phyloP scores from a whole-genome alignment of 2,329 filamentous ascomycete genomes.

The Aspergillus carbonarius region DNA sequence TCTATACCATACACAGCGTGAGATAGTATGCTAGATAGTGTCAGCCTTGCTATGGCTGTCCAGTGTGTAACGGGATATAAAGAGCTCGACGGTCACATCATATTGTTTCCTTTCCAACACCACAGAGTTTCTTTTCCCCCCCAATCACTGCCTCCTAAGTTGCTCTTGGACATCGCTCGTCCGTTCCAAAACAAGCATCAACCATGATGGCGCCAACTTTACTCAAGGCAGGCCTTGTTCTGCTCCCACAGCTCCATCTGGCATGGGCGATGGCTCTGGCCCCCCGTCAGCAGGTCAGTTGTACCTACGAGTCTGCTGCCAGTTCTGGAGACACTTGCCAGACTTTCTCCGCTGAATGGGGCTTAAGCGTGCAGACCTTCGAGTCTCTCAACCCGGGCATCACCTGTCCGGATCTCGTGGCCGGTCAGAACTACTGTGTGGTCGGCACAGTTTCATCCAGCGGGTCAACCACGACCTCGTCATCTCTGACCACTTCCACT shows the following conservation, averaged over 20 bases:
- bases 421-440: slow-evolving; percentile 12
- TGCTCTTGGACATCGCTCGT: neutral
- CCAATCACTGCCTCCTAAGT: neutral
- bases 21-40: neutral
- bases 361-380: slow-evolving; percentile 20
- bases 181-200: neutral
- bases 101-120: neutral
- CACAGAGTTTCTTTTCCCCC: neutral
- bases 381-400: slow-evolving; percentile 27
- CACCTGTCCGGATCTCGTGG: slow-evolving; percentile 22
- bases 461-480: neutral
- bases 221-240: neutral
- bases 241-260: slow-evolving; percentile 6
- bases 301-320: slow-evolving; percentile 11
- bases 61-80: neutral
- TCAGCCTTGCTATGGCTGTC: neutral
- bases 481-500: neutral
- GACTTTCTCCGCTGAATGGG: slow-evolving; percentile 26
- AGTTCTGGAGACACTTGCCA: slow-evolving; percentile 27
- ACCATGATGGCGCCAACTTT: neutral
- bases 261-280: neutral
- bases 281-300: slow-evolving; percentile 4
- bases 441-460: slow-evolving; percentile 5
- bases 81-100: neutral
- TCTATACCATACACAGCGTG: neutral